phyloP scores from a whole-genome alignment of 768 basidiomycete genomes.

The Mycena epipterygia region DNA sequence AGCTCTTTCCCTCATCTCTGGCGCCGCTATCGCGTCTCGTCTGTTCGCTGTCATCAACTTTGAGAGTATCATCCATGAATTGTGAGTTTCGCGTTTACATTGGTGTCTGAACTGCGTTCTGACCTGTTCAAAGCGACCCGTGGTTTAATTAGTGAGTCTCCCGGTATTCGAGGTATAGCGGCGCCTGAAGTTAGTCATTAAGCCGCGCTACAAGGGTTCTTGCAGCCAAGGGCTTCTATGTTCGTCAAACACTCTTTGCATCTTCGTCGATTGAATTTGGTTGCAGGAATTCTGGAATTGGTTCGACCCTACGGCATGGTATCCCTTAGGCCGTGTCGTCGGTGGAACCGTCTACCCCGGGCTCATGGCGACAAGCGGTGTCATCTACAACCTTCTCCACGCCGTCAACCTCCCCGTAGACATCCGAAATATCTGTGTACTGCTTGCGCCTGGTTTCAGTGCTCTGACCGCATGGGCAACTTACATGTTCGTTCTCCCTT shows the following conservation, averaged over 20 bases:
- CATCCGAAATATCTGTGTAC: constrained; percentile 96
- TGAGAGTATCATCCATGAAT: constrained; percentile 99
- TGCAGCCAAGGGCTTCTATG: constrained; percentile 95
- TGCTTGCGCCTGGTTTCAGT: constrained; percentile 97
- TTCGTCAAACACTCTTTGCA: constrained; percentile 53
- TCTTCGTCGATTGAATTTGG: constrained; percentile 1
- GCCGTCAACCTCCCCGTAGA: constrained; percentile 95
- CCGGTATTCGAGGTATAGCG: constrained; percentile 16
- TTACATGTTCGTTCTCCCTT: constrained; percentile 80
- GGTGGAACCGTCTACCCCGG: constrained; percentile 99
- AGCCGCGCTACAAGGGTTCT: constrained; percentile 95
- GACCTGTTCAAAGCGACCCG: constrained; percentile 77
- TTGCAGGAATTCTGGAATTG: constrained; percentile 99
- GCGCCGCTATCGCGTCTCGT: constrained; percentile 94
- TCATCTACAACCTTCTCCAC: constrained; percentile 94
- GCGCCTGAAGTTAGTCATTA: constrained; percentile 34
- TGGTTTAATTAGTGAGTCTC: constrained; percentile 98
- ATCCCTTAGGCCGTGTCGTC: constrained; percentile 97
- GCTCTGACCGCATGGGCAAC: constrained; percentile 97
- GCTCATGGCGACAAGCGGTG: constrained; percentile 97
- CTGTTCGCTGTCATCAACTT: constrained; percentile 98
- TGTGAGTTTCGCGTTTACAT: constrained; percentile 68
- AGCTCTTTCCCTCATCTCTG: constrained; percentile 91
- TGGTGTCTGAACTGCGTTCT: constrained; percentile 13
- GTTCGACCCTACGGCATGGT: constrained; percentile 99